Conservation (phyloP, 2,329 filamentous ascomycete genomes). For the Trichocomaceae sp. region DNA sequence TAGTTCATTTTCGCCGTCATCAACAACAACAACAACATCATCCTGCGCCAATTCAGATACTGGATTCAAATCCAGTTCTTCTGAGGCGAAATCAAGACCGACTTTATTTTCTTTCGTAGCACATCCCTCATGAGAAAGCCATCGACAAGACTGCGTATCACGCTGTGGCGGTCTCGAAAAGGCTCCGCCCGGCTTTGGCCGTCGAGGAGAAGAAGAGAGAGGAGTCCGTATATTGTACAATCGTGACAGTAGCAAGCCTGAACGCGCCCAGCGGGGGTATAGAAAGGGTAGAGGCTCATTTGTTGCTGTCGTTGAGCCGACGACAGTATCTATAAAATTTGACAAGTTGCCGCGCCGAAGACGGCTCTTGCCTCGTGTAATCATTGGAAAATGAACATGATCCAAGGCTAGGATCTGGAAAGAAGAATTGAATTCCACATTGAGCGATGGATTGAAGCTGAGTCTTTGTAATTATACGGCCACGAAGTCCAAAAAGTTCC, state of each 20-base stretch:
- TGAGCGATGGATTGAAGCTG: neutral
- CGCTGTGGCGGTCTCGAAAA: neutral
- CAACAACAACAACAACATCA: neutral
- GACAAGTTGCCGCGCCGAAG: constrained; percentile 34
- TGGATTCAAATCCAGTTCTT: neutral
- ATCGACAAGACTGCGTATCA: neutral
- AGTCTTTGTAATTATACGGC: neutral
- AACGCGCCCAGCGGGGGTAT: constrained; percentile 38
- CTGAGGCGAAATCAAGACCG: neutral
- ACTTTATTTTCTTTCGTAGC: neutral
- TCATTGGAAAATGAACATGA: constrained; percentile 26
- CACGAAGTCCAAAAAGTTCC: too few relatives aligned
- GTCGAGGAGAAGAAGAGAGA: constrained; percentile 6
- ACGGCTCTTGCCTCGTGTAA: constrained; percentile 37
- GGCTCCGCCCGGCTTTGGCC: neutral
- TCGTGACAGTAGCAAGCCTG: constrained; percentile 15
- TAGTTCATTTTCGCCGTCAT: neutral
- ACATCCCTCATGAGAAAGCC: neutral
- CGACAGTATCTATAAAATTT: constrained; percentile 30
- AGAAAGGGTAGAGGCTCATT: constrained; percentile 42
- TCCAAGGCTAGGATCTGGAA: neutral
- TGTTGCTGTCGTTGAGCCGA: constrained; percentile 28
- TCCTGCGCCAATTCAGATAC: neutral
- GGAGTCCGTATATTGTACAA: constrained; percentile 11
- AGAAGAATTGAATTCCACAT: neutral